Evolutionary conservation across 305 asterid genomes (phyloP), one percentile per base, ranked within the genome.

Genomic region (Fraxinus floribunda): DNA sequence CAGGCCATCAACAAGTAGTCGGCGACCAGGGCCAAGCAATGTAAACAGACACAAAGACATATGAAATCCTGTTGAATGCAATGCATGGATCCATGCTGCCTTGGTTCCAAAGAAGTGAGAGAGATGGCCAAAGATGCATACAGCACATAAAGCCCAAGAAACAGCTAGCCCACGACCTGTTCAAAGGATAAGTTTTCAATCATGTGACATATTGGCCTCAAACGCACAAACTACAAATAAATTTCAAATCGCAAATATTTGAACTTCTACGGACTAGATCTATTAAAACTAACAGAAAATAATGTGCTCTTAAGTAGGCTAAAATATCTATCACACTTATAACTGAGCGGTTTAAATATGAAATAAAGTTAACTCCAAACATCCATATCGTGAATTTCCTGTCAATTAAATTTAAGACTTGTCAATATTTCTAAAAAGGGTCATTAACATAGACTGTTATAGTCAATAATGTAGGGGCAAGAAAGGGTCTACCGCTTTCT

Each of bases 91-190:
- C 98, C 98, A 96, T 78, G 97, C 91, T 87, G 95, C 97, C 86
- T 91, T 93, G 76, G 94, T 93, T 90, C 99, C 98, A 88, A 94
- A 74, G 82, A 93, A 90, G 89, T 96, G 98, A 77, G 99, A 92
- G 88, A 96, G 86, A 85, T 96, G 98, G 75, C 99, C 98, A 73
- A 96, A 44, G 78, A 94, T 87, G 84, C 99, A 96, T 84, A 93
- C 98, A 85, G 97, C 94, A 62, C 99, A 96, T 73, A 96, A 88
- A 77, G 98, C 94, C 99, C 99, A 96, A 68, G 99, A 96, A 81
- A 96, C 92, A 60, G 86, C 90, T 87, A 96, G 99, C 80, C 92
- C 95, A 46, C 97, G 98, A 89, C 98, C 98, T 94, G 98, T 90
- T 88, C 26, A 78, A 86, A 55, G 74, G 39, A 64, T 60, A 85